phyloP scores from a whole-genome alignment of 371 early-diverging fungal species.

The Syncephalis fuscata region DNA sequence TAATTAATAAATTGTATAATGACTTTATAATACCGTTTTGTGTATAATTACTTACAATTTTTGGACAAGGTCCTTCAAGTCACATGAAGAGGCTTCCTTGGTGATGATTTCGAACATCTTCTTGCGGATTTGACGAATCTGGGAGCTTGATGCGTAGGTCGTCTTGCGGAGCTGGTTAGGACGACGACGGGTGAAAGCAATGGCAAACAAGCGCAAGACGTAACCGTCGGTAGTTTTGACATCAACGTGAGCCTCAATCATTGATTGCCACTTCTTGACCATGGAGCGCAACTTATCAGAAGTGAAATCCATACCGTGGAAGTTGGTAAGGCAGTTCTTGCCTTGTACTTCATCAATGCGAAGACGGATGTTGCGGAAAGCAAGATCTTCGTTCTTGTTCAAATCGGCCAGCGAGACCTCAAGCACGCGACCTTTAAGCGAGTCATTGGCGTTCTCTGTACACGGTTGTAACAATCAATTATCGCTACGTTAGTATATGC shows the following conservation, averaged over 20 bases:
- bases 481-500: background rate
- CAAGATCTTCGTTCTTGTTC: constrained; percentile 85
- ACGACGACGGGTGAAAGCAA: constrained; percentile 97
- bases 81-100: constrained; percentile 76
- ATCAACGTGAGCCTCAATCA: constrained; percentile 97
- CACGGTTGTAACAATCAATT: background rate
- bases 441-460: constrained; percentile 87
- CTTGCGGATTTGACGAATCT: constrained; percentile 98
- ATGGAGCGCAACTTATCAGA: constrained; percentile 99
- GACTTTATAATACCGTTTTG: no score
- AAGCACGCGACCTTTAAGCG: constrained; percentile 93
- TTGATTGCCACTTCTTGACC: constrained; percentile 99
- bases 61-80: constrained; percentile 92
- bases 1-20: no score
- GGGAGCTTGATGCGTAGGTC: constrained; percentile 94
- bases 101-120: constrained; percentile 99
- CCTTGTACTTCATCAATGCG: constrained; percentile 97
- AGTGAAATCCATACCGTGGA: constrained; percentile 99
- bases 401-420: constrained; percentile 98
- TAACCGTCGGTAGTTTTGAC: constrained; percentile 99
- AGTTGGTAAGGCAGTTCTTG: constrained; percentile 98
- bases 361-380: constrained; percentile 98
- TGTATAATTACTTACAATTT: constrained; percentile 42
- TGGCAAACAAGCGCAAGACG: constrained; percentile 94
- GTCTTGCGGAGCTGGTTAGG: constrained; percentile 95